These are phyloP conservation scores for Symbiodinium pilosum DNA, from an alignment of 73 alveolate genomes.

Conservation along the genomic window DNA sequence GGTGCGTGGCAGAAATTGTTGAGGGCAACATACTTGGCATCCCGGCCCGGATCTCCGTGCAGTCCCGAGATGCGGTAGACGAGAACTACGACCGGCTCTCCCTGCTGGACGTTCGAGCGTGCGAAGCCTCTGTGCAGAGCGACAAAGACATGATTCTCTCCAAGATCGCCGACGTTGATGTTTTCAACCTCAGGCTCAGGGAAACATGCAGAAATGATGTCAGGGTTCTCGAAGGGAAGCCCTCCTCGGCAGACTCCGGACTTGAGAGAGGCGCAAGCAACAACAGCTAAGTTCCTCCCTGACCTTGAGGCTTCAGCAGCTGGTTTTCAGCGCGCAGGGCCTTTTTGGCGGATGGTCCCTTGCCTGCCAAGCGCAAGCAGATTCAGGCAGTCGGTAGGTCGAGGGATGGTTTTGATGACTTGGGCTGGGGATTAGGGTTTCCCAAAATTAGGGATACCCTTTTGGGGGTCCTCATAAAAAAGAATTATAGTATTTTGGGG, in stretches of 20 bases:
- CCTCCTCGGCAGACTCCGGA: too few species aligned
- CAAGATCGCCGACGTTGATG: conserved; percentile 25
- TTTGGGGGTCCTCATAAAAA: too few species aligned
- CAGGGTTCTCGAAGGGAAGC: too few species aligned
- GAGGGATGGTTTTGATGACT: too few species aligned
- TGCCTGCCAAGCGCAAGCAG: too few species aligned
- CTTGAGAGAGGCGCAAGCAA: too few species aligned
- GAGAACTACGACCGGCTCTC: conserved; percentile 12
- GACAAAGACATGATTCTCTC: conserved; percentile 11
- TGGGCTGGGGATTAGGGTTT: too few species aligned
- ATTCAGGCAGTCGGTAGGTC: too few species aligned
- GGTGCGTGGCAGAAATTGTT: not conserved
- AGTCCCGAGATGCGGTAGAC: not conserved
- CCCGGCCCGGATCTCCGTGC: not conserved
- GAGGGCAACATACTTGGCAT: not conserved
- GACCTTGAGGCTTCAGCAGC: not conserved
- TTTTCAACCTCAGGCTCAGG: not conserved
- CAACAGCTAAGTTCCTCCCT: too few species aligned
- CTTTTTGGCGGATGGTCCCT: not conserved
- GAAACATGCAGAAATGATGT: too few species aligned
- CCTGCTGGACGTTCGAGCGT: not conserved
- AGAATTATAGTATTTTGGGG: too few species aligned
- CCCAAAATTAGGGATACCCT: too few species aligned
- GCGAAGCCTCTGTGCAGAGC: conserved; percentile 8
- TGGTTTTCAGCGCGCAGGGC: conserved; percentile 16